Percentiles rank a stretch among this genome's conserved stretches.
phyloP scores from a whole-genome alignment of 2,329 filamentous ascomycete species.

The Aspergillus japonicus region DNA sequence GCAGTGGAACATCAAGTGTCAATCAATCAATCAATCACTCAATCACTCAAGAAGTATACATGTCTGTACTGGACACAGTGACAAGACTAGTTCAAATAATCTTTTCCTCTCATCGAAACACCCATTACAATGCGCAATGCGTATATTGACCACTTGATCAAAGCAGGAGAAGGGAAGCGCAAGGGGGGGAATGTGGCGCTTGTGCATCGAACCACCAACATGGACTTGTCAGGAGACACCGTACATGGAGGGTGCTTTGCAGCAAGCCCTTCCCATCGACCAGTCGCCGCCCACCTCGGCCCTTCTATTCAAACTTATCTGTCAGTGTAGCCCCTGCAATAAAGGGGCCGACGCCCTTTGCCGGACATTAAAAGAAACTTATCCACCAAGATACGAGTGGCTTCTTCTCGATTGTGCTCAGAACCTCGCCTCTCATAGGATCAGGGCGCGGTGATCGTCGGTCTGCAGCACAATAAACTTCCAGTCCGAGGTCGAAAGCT shows the following conservation, averaged over 20 bases:
- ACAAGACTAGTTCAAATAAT: background rate
- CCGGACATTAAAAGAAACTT: background rate
- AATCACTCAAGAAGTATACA: background rate
- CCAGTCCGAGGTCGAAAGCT: background rate
- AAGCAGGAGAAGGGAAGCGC: background rate
- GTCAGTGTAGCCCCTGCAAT: constrained; percentile 14
- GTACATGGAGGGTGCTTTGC: background rate
- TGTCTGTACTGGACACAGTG: background rate
- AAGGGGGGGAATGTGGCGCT: constrained; percentile 6
- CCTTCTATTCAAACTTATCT: constrained; percentile 4
- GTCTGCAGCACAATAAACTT: background rate
- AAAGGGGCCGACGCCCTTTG: constrained; percentile 6
- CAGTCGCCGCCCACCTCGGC: constrained; percentile 7
- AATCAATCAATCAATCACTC: too few species aligned
- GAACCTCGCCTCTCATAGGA: background rate
- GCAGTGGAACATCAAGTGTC: background rate
- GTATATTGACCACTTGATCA: constrained; percentile 13
- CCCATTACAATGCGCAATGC: constrained; percentile 3
- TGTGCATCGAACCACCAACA: constrained; percentile 12
- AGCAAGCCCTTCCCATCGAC: constrained; percentile 5
- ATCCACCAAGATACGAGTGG: background rate
- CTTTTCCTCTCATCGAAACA: background rate
- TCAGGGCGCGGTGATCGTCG: background rate
- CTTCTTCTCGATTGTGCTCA: background rate
- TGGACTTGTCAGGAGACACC: constrained; percentile 22